phyloP scores from a whole-genome alignment of 805 yeast genomes.

The Isabelozyma gotoi region DNA sequence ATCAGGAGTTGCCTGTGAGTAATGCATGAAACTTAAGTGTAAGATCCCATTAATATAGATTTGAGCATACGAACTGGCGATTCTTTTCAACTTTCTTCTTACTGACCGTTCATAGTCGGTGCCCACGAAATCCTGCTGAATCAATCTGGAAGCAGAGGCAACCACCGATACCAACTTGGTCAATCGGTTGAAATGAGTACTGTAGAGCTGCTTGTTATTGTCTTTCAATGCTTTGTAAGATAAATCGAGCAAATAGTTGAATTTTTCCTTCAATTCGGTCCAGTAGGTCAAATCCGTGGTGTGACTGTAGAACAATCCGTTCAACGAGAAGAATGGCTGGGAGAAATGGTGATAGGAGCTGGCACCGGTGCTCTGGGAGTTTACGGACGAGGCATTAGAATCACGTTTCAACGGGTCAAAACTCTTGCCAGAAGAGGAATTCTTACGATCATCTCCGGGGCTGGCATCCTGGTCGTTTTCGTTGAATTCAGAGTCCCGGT shows the following conservation, averaged over 20 bases:
- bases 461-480: not conserved
- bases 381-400: slow-evolving; percentile 33
- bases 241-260: slow-evolving; percentile 47
- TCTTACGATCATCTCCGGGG: not conserved
- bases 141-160: slow-evolving; percentile 55
- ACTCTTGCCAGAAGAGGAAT: slow-evolving; percentile 9
- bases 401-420: slow-evolving; percentile 37
- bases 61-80: slow-evolving; percentile 57
- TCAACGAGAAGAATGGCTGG: slow-evolving; percentile 40
- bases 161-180: slow-evolving; percentile 53
- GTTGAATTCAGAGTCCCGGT: not conserved
- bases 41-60: slow-evolving; percentile 64
- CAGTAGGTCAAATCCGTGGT: slow-evolving; percentile 60
- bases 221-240: slow-evolving; percentile 52
- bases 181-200: slow-evolving; percentile 51
- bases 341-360: slow-evolving; percentile 41
- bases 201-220: slow-evolving; percentile 51
- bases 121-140: slow-evolving; percentile 48
- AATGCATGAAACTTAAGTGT: slow-evolving; percentile 48
- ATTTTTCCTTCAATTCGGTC: slow-evolving; percentile 52
- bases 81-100: slow-evolving; percentile 48
- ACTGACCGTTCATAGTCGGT: slow-evolving; percentile 49
- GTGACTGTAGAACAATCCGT: slow-evolving; percentile 54
- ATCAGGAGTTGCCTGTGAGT: slow-evolving; percentile 19
- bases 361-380: slow-evolving; percentile 20